Evolutionary conservation across 805 yeast genomes (phyloP).

Genomic region (Kazachstania taianensis): DNA sequence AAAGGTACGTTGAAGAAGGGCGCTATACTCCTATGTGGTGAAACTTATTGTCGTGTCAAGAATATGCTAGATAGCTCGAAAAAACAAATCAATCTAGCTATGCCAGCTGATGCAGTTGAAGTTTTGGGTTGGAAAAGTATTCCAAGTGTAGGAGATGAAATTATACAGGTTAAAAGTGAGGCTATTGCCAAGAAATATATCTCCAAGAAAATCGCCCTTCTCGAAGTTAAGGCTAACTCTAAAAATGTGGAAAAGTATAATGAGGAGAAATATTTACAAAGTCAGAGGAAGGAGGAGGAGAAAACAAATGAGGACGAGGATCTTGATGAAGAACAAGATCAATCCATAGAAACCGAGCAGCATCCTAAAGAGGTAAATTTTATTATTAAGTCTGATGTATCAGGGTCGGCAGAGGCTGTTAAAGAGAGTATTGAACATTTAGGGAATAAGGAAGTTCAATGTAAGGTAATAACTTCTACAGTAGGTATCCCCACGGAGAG

Average conservation of each 20-base stretch:
- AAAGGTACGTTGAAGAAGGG: constrained; percentile 71
- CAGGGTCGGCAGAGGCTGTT: constrained; percentile 92
- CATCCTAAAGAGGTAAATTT: constrained; percentile 37
- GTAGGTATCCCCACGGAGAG: constrained; percentile 69
- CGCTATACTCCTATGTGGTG: constrained; percentile 71
- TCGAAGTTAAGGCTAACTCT: constrained; percentile 46
- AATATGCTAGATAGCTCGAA: constrained; percentile 70
- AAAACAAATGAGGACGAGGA: constrained; percentile 43
- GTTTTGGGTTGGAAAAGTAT: constrained; percentile 89
- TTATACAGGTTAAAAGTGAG: constrained; percentile 68
- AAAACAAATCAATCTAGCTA: constrained; percentile 50
- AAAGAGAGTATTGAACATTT: constrained; percentile 65
- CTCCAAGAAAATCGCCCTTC: constrained; percentile 53
- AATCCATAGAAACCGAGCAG: constrained; percentile 20
- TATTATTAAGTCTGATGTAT: constrained; percentile 82
- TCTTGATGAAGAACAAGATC: constrained; percentile 27
- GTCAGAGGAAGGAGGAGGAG: constrained; percentile 28
- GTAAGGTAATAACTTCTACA: constrained; percentile 57
- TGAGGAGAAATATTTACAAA: constrained; percentile 45
- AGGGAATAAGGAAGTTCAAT: constrained; percentile 79
- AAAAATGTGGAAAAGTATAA: constrained; percentile 63
- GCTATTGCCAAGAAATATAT: constrained; percentile 65
- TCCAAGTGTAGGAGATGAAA: constrained; percentile 84
- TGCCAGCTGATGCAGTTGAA: constrained; percentile 86
- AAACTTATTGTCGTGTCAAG: constrained; percentile 74